A percentile compares a stretch with the other conserved stretches of the same genome.
Conservation (phyloP, 345 rosid species). For the Microcos paniculata region DNA sequence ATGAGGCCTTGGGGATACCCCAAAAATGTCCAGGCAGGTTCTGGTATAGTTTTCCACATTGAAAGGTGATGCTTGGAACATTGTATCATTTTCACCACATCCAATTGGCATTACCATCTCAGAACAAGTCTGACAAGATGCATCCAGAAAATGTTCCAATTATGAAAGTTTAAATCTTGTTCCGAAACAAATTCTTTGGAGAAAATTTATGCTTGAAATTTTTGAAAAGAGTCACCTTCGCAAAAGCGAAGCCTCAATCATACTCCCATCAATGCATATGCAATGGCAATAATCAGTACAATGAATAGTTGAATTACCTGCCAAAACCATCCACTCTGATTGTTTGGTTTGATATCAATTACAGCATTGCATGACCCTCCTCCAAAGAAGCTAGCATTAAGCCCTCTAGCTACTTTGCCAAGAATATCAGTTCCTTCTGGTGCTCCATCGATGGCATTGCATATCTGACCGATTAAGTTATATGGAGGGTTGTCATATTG, state of each 20-base stretch:
- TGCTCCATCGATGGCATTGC: constrained; percentile 35
- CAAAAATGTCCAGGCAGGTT: constrained; percentile 36
- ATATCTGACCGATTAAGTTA: constrained; percentile 24
- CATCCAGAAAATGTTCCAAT: not conserved
- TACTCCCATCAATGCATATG: not conserved
- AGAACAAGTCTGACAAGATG: constrained; percentile 43
- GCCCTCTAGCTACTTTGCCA: constrained; percentile 33
- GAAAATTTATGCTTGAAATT: not conserved
- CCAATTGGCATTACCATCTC: constrained; percentile 67
- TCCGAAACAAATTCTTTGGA: not conserved
- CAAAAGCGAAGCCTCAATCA: no score
- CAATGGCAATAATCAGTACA: not conserved
- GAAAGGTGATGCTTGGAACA: constrained; percentile 54
- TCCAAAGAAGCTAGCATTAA: constrained; percentile 30
- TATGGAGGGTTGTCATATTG: constrained; percentile 37
- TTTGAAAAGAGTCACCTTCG: no score
- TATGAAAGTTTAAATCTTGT: not conserved
- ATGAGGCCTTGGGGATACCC: constrained; percentile 42
- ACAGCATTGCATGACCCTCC: constrained; percentile 31
- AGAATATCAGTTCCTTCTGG: constrained; percentile 26
- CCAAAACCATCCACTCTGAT: not conserved
- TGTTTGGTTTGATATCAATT: constrained; percentile 3
- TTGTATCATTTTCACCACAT: constrained; percentile 30
- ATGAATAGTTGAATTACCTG: not conserved
- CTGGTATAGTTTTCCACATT: constrained; percentile 29